Evolutionary conservation across 805 yeast genomes (phyloP), one percentile per base, ranked within the genome.

Genomic region (Candida argentea): DNA sequence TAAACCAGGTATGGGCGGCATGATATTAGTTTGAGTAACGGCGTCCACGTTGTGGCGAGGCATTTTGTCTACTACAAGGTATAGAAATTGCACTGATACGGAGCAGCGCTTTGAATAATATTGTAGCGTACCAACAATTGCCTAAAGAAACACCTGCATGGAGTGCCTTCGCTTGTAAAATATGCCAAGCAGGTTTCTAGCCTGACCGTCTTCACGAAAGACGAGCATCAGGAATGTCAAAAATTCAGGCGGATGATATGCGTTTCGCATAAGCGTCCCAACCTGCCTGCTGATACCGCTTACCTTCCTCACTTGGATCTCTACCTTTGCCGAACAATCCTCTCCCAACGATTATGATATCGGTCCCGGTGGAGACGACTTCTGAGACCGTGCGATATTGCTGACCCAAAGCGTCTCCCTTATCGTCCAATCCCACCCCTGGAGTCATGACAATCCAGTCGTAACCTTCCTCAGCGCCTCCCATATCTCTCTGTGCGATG

Each of bases 391-490:
- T 76, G 53, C 98, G 71, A 56, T 91, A 91, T 57, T 91, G 97
- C 55, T 91, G 99, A 14, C 99, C 99, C 36, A 91, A 67, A 1
- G 78, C 73, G 51, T 91, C 99, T 10, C 97, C 96, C 52, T 80
- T 91, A 49, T 89, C 97, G 49, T 89, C 98, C 29, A 91, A 67
- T 3, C 97, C 97, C 22, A 91, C 98, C 36, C 99, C 99, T 0
- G 99, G 99, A 1, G 98, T 89, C 91, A 91, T 78, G 33, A 87
- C 73, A 22, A 91, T 57, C 95, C 96, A 91, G 57, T 91, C 98
- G 45, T 81, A 87, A 1, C 89, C 91, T 43, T 77, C 91, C 3
- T 70, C 77, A 24, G 69, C 66, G 10, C 86, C 87, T 16, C 86
- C 86, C 83, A 87, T 82, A 33, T 77, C 76, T 46, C 72, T 70